Evolutionary conservation across 2,329 filamentous ascomycete species (phyloP), one percentile per base, ranked within the genome.

Genomic region (Scedosporium minutisporum): DNA sequence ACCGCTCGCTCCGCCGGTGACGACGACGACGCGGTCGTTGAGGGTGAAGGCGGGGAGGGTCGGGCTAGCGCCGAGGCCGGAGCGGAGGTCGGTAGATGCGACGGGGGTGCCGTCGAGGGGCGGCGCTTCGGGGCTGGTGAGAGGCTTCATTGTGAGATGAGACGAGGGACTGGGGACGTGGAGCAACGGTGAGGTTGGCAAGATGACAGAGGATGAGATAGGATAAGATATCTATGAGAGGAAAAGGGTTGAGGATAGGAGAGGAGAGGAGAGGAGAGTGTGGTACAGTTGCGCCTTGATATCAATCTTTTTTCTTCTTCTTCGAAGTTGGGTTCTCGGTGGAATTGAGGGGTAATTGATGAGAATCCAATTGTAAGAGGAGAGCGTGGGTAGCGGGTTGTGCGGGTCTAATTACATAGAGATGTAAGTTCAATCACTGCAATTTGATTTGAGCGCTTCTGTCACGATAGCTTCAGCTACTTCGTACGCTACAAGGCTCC

Each of bases 1-100:
- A 4, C 95, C 95, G 70, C 90, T 89, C 2, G 89, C 88, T 27
- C 95, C 95, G 29, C 95, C 95, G 0, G 95, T 97, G 63, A 99
- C 87, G 55, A 97, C 89, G 66, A 97, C 91, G 27, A 97, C 92
- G 71, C 87, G 88, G 65, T 87, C 89, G 72, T 96, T 89, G 41
- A 97, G 83, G 7, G 91, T 93, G 78, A 97, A 97, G 53, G 86
- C 86, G 41, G 90, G 87, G 29, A 97, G 83, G 0, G 92, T 96
- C 27, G 91, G 87, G 79, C 62, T 6, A 21, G 58, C 5, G 6
- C 10, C 27, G 46, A 29, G 23, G 60, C 21, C 42, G 58, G n/a
- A 33, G 7, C 33, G 59, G 59, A 46, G 59, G 44, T 53, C 53
- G 33, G 33, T 41, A 27, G 29, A 38, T n/a, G 27, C 18, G 7